Conservation (phyloP, 768 basidiomycete species). For the Amanita polypyramis region DNA sequence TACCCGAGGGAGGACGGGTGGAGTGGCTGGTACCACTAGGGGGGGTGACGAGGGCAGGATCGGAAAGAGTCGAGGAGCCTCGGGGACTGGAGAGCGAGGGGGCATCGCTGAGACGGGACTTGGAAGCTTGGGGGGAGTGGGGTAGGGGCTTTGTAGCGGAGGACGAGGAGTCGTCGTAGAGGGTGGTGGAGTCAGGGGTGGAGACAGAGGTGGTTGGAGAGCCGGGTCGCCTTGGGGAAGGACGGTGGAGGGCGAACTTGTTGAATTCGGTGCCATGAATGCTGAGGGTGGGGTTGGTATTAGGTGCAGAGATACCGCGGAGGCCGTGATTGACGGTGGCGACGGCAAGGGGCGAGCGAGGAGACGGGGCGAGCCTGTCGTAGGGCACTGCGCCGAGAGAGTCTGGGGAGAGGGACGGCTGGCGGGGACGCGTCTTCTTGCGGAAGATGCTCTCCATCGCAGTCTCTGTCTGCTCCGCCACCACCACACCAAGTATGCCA, state of each 20-base stretch:
- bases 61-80: slow-evolving; percentile 41
- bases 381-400: slow-evolving; percentile 57
- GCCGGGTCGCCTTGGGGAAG: slow-evolving; percentile 25
- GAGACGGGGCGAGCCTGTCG: slow-evolving; percentile 48
- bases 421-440: slow-evolving; percentile 50
- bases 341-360: slow-evolving; percentile 50
- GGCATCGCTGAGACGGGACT: slow-evolving; percentile 44
- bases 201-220: slow-evolving; percentile 42
- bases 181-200: slow-evolving; percentile 48
- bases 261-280: slow-evolving; percentile 64
- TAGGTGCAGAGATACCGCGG: slow-evolving; percentile 69
- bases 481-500: not conserved
- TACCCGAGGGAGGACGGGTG: slow-evolving; percentile 37
- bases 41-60: slow-evolving; percentile 37
- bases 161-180: slow-evolving; percentile 42
- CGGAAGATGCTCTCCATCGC: slow-evolving; percentile 61
- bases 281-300: slow-evolving; percentile 75
- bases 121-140: slow-evolving; percentile 24
- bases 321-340: slow-evolving; percentile 45
- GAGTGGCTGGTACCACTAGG: slow-evolving; percentile 14
- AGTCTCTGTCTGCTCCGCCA: not conserved
- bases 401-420: slow-evolving; percentile 55
- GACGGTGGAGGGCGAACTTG: slow-evolving; percentile 39
- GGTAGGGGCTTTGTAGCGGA: slow-evolving; percentile 14
- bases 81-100: slow-evolving; percentile 38